A percentile compares a stretch with the other conserved stretches of the same genome.
Conservation (phyloP, 352 stramenopile genomes). For the Pythium phragmiticola region DNA sequence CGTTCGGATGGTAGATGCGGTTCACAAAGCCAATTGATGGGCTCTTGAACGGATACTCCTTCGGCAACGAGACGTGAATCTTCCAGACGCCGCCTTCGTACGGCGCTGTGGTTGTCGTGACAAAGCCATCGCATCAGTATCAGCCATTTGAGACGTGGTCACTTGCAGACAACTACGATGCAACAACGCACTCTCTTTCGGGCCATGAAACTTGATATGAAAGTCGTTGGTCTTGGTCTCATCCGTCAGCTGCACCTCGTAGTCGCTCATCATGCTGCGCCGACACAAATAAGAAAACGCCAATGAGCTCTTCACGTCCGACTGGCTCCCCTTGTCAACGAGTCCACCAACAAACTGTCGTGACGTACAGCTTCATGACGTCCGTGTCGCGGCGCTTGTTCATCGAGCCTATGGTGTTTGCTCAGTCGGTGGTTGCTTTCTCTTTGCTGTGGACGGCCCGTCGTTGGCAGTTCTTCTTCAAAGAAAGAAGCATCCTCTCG, state of each 20-base stretch:
- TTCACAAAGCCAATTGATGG: slow-evolving; percentile 93
- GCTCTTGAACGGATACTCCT: slow-evolving; percentile 93
- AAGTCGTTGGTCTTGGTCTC: slow-evolving; percentile 83
- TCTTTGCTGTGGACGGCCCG: slow-evolving; percentile 7
- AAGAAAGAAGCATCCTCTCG: slow-evolving; percentile 25
- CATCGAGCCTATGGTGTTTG: slow-evolving; percentile 51
- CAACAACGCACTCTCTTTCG: slow-evolving; percentile 69
- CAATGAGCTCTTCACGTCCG: neutral
- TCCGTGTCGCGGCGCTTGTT: slow-evolving; percentile 87
- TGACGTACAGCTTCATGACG: slow-evolving; percentile 87
- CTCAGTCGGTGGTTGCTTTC: slow-evolving; percentile 2
- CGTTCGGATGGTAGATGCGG: slow-evolving; percentile 93
- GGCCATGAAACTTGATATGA: slow-evolving; percentile 84
- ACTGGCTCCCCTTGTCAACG: neutral
- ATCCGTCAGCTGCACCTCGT: slow-evolving; percentile 81
- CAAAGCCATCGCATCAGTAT: neutral
- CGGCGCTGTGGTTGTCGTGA: slow-evolving; percentile 43
- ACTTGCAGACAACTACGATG: neutral
- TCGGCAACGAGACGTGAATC: slow-evolving; percentile 91
- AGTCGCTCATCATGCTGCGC: slow-evolving; percentile 90
- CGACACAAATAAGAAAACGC: slow-evolving; percentile 4
- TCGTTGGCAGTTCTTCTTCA: slow-evolving; percentile 22
- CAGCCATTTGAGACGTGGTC: neutral
- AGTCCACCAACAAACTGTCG: neutral
- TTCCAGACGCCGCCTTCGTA: slow-evolving; percentile 93